phyloP scores from a whole-genome alignment of 1,284 basidiomycete genomes.

The Anthracocystis panici-leucophaei region DNA sequence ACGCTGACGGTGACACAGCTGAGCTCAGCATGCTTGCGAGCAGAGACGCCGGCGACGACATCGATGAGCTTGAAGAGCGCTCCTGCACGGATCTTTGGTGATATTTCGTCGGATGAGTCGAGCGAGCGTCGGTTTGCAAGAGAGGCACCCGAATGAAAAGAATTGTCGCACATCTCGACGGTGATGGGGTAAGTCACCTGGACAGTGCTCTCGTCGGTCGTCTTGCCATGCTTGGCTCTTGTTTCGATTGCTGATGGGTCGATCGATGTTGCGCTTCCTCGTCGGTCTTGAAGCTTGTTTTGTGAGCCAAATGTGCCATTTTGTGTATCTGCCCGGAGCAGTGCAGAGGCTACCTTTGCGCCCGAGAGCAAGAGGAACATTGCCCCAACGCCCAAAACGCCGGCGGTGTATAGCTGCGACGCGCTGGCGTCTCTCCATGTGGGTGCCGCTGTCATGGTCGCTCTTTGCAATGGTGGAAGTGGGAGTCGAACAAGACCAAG shows the following conservation, averaged over 20 bases:
- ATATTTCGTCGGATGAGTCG: conserved; percentile 10
- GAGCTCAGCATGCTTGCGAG: conserved; percentile 68
- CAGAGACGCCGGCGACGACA: conserved; percentile 70
- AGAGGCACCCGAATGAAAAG: conserved; percentile 26
- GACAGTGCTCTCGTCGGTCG: conserved; percentile 49
- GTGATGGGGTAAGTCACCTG: conserved; percentile 58
- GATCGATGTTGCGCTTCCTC: conserved; percentile 7
- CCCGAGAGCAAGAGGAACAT: conserved; percentile 29
- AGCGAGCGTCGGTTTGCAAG: conserved; percentile 7
- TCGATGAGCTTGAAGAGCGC: conserved; percentile 71
- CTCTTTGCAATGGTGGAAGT: not conserved
- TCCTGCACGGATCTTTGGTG: conserved; percentile 65
- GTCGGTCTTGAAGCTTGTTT: conserved; percentile 3
- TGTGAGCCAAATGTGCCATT: not conserved
- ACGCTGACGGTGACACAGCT: conserved; percentile 70
- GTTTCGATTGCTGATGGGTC: not conserved
- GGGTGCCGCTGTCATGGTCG: conserved; percentile 20
- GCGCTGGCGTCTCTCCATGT: conserved; percentile 32
- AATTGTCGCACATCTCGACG: conserved; percentile 54
- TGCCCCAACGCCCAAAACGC: conserved; percentile 24
- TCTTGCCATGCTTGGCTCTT: conserved; percentile 31
- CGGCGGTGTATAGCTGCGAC: conserved; percentile 36
- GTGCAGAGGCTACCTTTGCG: conserved; percentile 19
- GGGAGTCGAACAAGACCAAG: not conserved
- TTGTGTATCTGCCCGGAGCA: not conserved